These are phyloP conservation scores for Xylaria sp. DNA, from an alignment of 495 filamentous ascomycete species.

Conservation along the genomic window DNA sequence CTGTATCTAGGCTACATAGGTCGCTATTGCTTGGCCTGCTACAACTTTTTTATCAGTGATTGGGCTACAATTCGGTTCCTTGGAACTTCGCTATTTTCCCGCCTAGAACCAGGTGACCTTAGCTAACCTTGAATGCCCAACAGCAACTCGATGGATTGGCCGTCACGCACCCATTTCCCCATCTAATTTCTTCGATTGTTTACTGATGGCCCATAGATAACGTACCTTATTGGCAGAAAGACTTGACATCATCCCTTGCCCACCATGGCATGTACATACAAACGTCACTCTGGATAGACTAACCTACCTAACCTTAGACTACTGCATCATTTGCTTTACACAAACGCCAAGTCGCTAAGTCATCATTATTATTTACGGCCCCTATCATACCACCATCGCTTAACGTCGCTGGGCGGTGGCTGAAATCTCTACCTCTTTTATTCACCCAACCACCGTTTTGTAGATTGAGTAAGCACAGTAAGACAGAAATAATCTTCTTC, in stretches of 20 bases:
- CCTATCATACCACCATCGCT: too few relatives aligned
- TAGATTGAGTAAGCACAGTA: too few relatives aligned
- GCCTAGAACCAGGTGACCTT: background rate
- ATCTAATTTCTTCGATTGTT: background rate
- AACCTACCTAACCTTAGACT: too few relatives aligned
- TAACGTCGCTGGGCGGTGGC: too few relatives aligned
- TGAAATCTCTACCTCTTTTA: too few relatives aligned
- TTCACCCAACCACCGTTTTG: too few relatives aligned
- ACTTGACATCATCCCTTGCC: background rate
- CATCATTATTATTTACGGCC: too few relatives aligned
- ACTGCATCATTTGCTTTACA: background rate
- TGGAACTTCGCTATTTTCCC: constrained; percentile 2
- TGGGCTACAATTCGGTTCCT: background rate
- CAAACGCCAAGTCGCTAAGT: too few relatives aligned
- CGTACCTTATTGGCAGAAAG: background rate
- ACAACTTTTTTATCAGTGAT: background rate
- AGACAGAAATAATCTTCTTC: too few relatives aligned
- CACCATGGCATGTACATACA: too few relatives aligned
- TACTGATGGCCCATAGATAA: background rate
- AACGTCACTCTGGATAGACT: background rate
- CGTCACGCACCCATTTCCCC: background rate
- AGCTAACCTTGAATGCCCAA: background rate
- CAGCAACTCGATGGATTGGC: background rate
- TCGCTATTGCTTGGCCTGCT: constrained; percentile 1
- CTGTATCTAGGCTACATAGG: background rate